phyloP scores from a whole-genome alignment of 805 yeast species.

The Kazachstania viticola region DNA sequence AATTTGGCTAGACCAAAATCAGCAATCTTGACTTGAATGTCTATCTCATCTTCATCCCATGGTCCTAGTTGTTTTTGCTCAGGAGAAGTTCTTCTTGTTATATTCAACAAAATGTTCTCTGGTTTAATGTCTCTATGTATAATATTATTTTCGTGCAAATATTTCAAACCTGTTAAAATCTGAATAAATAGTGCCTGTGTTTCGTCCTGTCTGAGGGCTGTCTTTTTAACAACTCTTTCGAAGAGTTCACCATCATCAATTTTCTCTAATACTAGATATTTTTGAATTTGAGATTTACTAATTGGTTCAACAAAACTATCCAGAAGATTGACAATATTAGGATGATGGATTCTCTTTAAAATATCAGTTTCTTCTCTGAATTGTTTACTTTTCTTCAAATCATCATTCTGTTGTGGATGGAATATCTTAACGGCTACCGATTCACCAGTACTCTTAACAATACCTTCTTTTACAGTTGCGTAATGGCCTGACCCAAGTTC shows the following conservation, averaged over 20 bases:
- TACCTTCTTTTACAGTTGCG: slow-evolving; percentile 68
- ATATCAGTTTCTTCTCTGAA: slow-evolving; percentile 60
- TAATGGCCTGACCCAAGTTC: slow-evolving; percentile 70
- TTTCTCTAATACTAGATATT: slow-evolving; percentile 58
- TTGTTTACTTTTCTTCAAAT: slow-evolving; percentile 29
- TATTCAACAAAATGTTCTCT: slow-evolving; percentile 50
- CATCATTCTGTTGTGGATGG: slow-evolving; percentile 40
- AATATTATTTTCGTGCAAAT: slow-evolving; percentile 55
- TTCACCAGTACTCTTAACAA: slow-evolving; percentile 43
- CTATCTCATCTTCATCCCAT: slow-evolving; percentile 42
- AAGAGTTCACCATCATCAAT: slow-evolving; percentile 68
- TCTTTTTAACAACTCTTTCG: slow-evolving; percentile 57
- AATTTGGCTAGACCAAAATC: slow-evolving; percentile 62
- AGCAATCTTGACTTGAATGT: slow-evolving; percentile 62
- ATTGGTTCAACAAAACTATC: slow-evolving; percentile 48
- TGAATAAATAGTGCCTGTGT: slow-evolving; percentile 54
- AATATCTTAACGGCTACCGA: slow-evolving; percentile 66
- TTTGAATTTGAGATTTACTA: slow-evolving; percentile 31
- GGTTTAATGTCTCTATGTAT: slow-evolving; percentile 76
- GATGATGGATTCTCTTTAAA: slow-evolving; percentile 52
- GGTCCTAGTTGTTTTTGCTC: slow-evolving; percentile 28
- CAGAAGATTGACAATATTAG: slow-evolving; percentile 56
- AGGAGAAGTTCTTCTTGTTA: slow-evolving; percentile 32
- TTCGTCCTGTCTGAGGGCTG: slow-evolving; percentile 48
- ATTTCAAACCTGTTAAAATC: slow-evolving; percentile 51